phyloP scores from a whole-genome alignment of 179 eudicot species.

The Drosera spatulata region DNA sequence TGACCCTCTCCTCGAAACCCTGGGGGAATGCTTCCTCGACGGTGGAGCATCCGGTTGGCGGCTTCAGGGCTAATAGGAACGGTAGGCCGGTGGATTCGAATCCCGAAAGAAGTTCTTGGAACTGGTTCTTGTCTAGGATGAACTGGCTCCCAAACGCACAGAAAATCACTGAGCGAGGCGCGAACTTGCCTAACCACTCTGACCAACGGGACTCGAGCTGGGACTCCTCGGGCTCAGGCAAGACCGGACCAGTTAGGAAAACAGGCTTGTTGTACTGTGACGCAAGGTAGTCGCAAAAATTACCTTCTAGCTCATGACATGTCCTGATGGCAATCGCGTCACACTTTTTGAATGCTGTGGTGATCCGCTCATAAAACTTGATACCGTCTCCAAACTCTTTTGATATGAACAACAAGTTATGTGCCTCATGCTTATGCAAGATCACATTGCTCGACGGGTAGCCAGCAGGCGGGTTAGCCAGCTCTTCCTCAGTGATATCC shows the following conservation, averaged over 20 bases:
- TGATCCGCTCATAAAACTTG: constrained; percentile 37
- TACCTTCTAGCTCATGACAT: constrained; percentile 51
- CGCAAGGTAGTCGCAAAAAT: constrained; percentile 41
- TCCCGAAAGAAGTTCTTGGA: constrained; percentile 50
- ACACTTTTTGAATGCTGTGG: constrained; percentile 18
- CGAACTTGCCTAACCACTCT: constrained; percentile 27
- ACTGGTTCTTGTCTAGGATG: constrained; percentile 43
- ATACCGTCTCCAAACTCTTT: constrained; percentile 39
- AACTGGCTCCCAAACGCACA: constrained; percentile 72
- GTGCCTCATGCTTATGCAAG: constrained; percentile 28
- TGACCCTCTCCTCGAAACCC: constrained; percentile 35
- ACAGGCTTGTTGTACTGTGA: constrained; percentile 39
- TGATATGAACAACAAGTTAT: constrained; percentile 18
- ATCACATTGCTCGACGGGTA: constrained; percentile 53
- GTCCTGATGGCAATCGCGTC: constrained; percentile 53
- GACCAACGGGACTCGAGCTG: constrained; percentile 23
- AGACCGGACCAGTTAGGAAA: constrained; percentile 46
- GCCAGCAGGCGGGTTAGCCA: constrained; percentile 40
- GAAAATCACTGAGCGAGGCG: constrained; percentile 30
- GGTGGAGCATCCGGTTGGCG: constrained; percentile 31
- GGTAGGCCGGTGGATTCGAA: constrained; percentile 49
- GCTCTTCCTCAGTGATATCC: constrained; percentile 24
- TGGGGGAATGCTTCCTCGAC: constrained; percentile 51
- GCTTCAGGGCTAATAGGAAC: constrained; percentile 45
- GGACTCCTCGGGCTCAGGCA: constrained; percentile 17